These are phyloP conservation scores for Drechslerella coelobrocha DNA, from an alignment of 2,329 filamentous ascomycete genomes.

Conservation along the genomic window DNA sequence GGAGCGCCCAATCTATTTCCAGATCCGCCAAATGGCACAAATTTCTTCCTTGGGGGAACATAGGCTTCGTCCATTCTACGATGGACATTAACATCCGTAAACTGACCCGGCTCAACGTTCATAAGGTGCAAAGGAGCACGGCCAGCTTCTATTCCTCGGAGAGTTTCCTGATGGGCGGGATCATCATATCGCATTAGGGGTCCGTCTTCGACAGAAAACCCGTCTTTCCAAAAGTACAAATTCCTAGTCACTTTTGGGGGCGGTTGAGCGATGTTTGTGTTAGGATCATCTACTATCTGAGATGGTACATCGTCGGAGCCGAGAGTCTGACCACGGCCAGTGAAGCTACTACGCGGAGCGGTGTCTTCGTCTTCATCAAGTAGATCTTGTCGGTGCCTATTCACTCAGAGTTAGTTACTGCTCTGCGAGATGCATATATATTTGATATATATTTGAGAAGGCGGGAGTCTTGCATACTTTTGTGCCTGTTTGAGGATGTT, in stretches of 20 bases:
- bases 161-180: slow-evolving; percentile 73
- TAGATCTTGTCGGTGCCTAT: slow-evolving; percentile 48
- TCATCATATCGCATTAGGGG: slow-evolving; percentile 79
- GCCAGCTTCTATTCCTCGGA: slow-evolving; percentile 77
- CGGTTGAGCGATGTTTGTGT: slow-evolving; percentile 56
- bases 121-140: slow-evolving; percentile 79
- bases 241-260: slow-evolving; percentile 69
- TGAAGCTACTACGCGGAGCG: slow-evolving; percentile 67
- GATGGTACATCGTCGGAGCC: slow-evolving; percentile 79
- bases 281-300: slow-evolving; percentile 70
- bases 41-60: slow-evolving; percentile 73
- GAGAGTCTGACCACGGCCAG: slow-evolving; percentile 75
- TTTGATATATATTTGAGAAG: not conserved
- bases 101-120: slow-evolving; percentile 75
- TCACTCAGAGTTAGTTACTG: slow-evolving; percentile 26
- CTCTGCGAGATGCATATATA: not conserved
- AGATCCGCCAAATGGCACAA: slow-evolving; percentile 75
- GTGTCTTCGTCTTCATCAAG: slow-evolving; percentile 55
- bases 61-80: slow-evolving; percentile 78
- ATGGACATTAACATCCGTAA: slow-evolving; percentile 77
- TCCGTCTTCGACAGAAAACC: slow-evolving; percentile 84
- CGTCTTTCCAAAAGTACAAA: slow-evolving; percentile 81
- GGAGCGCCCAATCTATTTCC: slow-evolving; percentile 79
- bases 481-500: slow-evolving; percentile 71
- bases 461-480: slow-evolving; percentile 60